Evolutionary conservation across 1,139 yeast genomes (phyloP).

Genomic region (Kodamaea ohmeri): DNA sequence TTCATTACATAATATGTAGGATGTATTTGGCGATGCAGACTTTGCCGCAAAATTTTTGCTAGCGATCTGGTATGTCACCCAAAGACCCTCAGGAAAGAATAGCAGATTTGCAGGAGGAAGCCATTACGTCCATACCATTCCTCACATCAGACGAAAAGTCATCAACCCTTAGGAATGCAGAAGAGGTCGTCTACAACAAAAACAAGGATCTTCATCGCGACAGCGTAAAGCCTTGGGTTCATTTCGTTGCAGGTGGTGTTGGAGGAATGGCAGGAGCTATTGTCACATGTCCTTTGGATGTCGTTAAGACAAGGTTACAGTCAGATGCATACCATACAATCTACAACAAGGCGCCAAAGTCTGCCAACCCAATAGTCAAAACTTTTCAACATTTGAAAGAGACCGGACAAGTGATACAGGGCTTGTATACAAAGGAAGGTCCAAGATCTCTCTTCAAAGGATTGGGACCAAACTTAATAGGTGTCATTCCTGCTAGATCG

Average conservation of each 20-base stretch:
- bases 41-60: slow-evolving; percentile 8
- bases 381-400: slow-evolving; percentile 75
- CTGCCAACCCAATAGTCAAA: slow-evolving; percentile 38
- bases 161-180: slow-evolving; percentile 40
- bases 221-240: slow-evolving; percentile 75
- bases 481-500: slow-evolving; percentile 98
- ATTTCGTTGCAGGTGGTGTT: slow-evolving; percentile 97
- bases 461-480: slow-evolving; percentile 92
- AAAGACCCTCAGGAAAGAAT: slow-evolving; percentile 14
- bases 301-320: slow-evolving; percentile 92
- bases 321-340: slow-evolving; percentile 65
- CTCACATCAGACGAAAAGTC: slow-evolving; percentile 72
- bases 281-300: slow-evolving; percentile 92
- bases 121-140: slow-evolving; percentile 56
- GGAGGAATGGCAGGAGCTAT: slow-evolving; percentile 99
- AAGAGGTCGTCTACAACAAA: slow-evolving; percentile 21
- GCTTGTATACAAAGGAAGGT: slow-evolving; percentile 77
- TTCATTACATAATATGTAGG: background rate
- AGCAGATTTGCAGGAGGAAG: slow-evolving; percentile 48
- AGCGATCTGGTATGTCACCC: slow-evolving; percentile 2
- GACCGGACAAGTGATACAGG: slow-evolving; percentile 68
- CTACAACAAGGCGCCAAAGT: slow-evolving; percentile 42
- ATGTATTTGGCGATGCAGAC: slow-evolving; percentile 3
- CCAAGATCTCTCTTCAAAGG: slow-evolving; percentile 87
- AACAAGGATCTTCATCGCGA: slow-evolving; percentile 9